These are phyloP conservation scores for Aegilops longissima DNA, from an alignment of 176 grass and related monocot species.

Conservation along the genomic window DNA sequence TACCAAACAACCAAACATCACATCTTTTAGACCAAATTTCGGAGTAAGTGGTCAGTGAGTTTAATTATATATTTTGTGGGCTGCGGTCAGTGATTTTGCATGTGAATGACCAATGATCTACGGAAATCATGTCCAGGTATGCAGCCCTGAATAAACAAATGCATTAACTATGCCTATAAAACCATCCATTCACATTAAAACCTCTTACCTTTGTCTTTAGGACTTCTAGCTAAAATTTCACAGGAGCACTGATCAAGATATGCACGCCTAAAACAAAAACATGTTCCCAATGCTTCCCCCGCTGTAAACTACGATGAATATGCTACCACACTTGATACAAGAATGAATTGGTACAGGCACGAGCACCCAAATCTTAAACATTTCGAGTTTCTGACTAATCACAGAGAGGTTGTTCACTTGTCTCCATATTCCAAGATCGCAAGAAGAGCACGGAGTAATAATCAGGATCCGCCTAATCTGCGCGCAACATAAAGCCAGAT, in stretches of 20 bases:
- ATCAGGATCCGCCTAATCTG: not conserved
- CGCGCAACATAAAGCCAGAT: not conserved
- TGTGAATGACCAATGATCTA: not conserved
- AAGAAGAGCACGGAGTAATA: not conserved
- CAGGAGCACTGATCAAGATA: not conserved
- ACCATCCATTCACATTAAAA: constrained; percentile 2
- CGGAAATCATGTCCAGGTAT: not conserved
- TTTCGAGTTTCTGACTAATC: not conserved
- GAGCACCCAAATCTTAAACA: not conserved
- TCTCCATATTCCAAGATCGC: not conserved
- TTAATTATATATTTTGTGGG: not conserved
- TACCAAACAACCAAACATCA: not conserved
- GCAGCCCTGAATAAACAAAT: not conserved
- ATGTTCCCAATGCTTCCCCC: not conserved
- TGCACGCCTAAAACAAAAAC: not conserved
- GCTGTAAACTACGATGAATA: not conserved
- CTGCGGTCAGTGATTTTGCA: not conserved
- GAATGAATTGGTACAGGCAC: not conserved
- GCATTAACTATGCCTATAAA: not conserved
- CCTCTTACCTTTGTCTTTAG: not conserved
- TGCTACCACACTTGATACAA: not conserved
- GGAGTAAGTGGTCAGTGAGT: not conserved
- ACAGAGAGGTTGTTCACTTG: not conserved
- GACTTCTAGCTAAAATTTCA: not conserved
- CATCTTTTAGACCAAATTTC: not conserved